Conservation (phyloP, 352 stramenopile species). For the Blastocystis sp. region DNA sequence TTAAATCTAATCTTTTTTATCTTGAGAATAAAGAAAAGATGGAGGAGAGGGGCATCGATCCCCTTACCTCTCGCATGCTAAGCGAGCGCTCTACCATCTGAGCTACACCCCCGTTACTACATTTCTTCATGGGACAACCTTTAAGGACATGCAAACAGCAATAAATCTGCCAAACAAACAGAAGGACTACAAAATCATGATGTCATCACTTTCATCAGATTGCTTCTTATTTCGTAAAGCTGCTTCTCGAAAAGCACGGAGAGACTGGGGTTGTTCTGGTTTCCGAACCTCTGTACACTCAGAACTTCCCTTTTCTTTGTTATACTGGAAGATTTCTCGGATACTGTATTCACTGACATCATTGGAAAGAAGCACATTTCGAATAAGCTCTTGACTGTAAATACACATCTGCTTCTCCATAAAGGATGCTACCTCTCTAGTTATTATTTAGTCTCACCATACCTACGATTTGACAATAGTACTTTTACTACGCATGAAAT, state of each 20-base stretch:
- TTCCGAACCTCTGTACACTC: too few species aligned
- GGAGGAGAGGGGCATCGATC: constrained; percentile 60
- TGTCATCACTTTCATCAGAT: neutral
- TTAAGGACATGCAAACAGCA: too few species aligned
- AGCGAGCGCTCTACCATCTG: constrained; percentile 63
- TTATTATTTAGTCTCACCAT: neutral
- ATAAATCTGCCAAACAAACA: neutral
- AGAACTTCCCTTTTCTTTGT: neutral
- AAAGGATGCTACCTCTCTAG: neutral
- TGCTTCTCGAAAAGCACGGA: constrained; percentile 18
- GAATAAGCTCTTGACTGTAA: neutral
- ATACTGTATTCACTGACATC: constrained; percentile 34
- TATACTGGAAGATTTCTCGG: neutral
- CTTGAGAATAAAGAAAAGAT: constrained; percentile 26
- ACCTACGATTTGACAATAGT: constrained; percentile 10
- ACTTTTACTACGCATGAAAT: constrained; percentile 27
- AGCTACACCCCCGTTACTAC: constrained; percentile 58
- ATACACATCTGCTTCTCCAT: neutral
- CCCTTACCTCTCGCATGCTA: constrained; percentile 52
- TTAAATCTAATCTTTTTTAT: neutral
- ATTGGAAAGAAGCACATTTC: neutral
- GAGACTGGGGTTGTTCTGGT: neutral
- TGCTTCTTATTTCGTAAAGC: neutral
- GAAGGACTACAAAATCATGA: neutral
- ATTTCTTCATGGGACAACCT: too few species aligned